These are phyloP conservation scores for Diplodia seriata DNA, from an alignment of 2,329 filamentous ascomycete species.

Conservation along the genomic window DNA sequence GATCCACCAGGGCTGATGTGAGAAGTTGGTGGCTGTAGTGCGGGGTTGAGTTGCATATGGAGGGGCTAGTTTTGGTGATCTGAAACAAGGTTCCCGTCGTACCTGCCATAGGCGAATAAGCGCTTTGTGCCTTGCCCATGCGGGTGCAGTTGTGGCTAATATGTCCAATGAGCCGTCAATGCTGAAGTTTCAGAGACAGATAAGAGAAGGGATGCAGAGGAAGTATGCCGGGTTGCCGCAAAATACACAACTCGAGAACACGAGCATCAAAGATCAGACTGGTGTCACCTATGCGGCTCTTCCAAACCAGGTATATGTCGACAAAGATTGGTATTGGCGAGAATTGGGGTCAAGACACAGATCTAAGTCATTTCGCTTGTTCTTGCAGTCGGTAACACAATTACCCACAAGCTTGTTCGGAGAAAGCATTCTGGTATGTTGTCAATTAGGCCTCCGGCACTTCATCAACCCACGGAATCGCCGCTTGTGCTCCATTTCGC, in stretches of 20 bases:
- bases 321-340: not conserved
- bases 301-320: not conserved
- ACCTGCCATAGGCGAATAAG: not conserved
- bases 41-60: not conserved
- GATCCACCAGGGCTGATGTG: slow-evolving; percentile 7
- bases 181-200: not conserved
- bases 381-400: not conserved
- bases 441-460: slow-evolving; percentile 43
- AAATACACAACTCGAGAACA: not conserved
- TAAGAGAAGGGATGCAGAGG: not conserved
- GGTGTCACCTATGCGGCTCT: not conserved
- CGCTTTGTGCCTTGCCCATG: not conserved
- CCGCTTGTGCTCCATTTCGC: slow-evolving; percentile 68
- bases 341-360: not conserved
- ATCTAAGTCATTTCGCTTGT: not conserved
- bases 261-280: too few species aligned
- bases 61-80: not conserved
- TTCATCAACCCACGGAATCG: slow-evolving; percentile 71
- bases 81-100: not conserved
- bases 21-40: not conserved
- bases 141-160: not conserved
- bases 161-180: not conserved
- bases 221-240: not conserved
- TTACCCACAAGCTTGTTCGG: too few species aligned
- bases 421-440: too few species aligned